A percentile compares a stretch with the other conserved stretches of the same genome.
phyloP scores from a whole-genome alignment of 176 grass and related monocot genomes.

The Alloteropsis semialata region DNA sequence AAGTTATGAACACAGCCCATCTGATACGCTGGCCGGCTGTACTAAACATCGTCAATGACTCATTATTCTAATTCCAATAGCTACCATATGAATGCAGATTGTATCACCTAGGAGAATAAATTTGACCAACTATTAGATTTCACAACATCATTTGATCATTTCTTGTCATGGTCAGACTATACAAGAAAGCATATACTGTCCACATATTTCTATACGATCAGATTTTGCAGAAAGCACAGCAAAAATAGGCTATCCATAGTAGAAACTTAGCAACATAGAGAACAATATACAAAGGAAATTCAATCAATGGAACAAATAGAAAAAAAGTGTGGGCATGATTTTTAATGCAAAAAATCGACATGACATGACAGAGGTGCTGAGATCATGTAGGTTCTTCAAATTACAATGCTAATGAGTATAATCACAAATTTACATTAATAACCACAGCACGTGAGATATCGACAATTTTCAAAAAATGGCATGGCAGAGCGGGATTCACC shows the following conservation, averaged over 20 bases:
- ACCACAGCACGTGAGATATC: background rate
- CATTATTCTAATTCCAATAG: background rate
- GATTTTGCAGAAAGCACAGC: background rate
- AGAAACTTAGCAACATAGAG: background rate
- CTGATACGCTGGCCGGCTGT: background rate
- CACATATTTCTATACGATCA: conserved; percentile 11
- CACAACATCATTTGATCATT: background rate
- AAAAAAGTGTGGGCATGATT: background rate
- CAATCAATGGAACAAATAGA: background rate
- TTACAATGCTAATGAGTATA: background rate
- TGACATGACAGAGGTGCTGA: background rate
- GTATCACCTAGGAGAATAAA: background rate
- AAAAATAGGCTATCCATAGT: background rate
- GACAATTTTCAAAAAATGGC: background rate
- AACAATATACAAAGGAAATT: background rate
- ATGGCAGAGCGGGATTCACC: conserved; percentile 17
- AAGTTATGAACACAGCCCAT: background rate
- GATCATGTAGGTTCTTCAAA: background rate
- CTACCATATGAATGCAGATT: background rate
- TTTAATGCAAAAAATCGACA: background rate
- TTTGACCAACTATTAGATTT: background rate
- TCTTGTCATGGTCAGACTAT: background rate
- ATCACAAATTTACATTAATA: background rate
- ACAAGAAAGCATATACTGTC: background rate
- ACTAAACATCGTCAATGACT: conserved; percentile 7